phyloP scores from a whole-genome alignment of 106 monocot species.

The Allium fistulosum region DNA sequence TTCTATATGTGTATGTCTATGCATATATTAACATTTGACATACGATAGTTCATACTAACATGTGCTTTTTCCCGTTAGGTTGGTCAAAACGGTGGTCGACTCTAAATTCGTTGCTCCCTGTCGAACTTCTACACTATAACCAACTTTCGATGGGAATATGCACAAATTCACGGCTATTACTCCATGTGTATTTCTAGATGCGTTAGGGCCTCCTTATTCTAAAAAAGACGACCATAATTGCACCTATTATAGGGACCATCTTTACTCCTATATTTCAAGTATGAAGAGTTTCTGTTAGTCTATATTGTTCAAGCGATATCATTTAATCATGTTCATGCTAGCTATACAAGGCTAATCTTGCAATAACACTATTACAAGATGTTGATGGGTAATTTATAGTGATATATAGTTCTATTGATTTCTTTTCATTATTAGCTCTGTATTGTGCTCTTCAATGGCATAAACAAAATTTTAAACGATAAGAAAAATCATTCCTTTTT shows the following conservation, averaged over 20 bases:
- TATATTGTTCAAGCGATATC: no score
- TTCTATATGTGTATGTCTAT: no score
- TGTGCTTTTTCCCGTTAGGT: constrained; percentile 18
- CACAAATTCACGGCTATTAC: constrained; percentile 61
- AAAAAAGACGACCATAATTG: constrained; percentile 48
- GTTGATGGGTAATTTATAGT: no score
- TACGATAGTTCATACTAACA: neutral
- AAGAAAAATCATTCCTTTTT: no score
- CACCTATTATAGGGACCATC: constrained; percentile 60
- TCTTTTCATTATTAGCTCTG: no score
- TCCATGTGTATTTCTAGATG: constrained; percentile 63
- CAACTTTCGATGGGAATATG: constrained; percentile 67
- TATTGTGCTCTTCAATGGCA: no score
- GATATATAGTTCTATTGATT: no score
- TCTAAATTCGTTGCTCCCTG: constrained; percentile 58
- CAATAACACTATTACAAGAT: no score
- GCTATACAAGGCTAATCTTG: no score
- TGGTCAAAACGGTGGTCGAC: constrained; percentile 50
- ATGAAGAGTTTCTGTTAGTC: neutral
- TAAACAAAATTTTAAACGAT: no score
- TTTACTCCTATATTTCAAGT: constrained; percentile 14
- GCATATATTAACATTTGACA: no score
- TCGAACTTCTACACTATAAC: constrained; percentile 53
- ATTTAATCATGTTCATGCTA: no score
- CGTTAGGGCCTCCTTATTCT: constrained; percentile 80